Conservation (phyloP, 2,329 filamentous ascomycete genomes). For the Paracoccidioides brasiliensis region DNA sequence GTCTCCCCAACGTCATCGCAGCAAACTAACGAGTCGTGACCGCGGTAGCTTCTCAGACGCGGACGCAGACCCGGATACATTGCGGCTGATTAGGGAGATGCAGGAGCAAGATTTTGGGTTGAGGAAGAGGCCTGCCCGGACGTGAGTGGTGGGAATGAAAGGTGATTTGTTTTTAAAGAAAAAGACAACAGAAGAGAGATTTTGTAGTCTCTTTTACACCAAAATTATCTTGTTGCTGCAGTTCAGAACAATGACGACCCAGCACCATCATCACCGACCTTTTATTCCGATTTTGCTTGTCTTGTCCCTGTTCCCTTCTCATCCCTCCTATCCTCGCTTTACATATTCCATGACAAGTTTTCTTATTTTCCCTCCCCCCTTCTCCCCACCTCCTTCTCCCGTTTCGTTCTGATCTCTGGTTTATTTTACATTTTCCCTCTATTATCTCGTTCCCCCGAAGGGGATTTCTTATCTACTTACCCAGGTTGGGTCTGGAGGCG, state of each 20-base stretch:
- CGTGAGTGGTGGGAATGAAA: not conserved
- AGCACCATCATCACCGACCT: too few relatives aligned
- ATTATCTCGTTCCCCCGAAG: not conserved
- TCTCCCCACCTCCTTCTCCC: too few relatives aligned
- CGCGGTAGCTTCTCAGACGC: conserved; percentile 17
- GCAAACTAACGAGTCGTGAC: conserved; percentile 14
- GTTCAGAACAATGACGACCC: too few relatives aligned
- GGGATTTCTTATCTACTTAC: not conserved
- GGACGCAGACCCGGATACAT: conserved; percentile 29
- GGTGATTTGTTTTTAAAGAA: not conserved
- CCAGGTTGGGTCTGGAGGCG: not conserved
- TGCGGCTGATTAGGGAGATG: conserved; percentile 32
- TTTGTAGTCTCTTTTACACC: too few relatives aligned
- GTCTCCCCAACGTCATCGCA: conserved; percentile 14
- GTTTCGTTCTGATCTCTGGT: not conserved
- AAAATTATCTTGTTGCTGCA: too few relatives aligned
- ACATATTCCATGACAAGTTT: not conserved
- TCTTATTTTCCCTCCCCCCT: too few relatives aligned
- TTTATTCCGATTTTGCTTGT: too few relatives aligned
- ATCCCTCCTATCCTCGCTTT: not conserved
- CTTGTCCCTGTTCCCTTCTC: not conserved
- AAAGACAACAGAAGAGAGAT: not conserved
- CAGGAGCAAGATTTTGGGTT: conserved; percentile 35
- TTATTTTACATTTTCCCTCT: not conserved
- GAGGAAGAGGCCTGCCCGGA: conserved; percentile 20